Percentiles rank a stretch among this genome's conserved stretches.
Evolutionary conservation across 1,139 yeast species (phyloP).

Genomic region (Candida albicans): DNA sequence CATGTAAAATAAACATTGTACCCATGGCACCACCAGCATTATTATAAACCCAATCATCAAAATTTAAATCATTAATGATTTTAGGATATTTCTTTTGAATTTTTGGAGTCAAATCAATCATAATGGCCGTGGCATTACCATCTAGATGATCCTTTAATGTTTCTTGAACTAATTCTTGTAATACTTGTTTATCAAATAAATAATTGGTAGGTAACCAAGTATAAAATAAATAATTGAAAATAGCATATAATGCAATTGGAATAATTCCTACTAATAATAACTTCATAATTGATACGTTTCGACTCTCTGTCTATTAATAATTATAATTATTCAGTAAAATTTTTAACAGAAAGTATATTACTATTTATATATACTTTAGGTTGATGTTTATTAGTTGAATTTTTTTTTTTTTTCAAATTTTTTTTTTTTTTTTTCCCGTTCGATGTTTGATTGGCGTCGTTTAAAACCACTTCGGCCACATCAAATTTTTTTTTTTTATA

Average conservation of each 20-base stretch:
- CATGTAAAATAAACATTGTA: constrained; percentile 90
- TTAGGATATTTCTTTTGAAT: constrained; percentile 63
- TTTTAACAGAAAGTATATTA: too few species aligned
- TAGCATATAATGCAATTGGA: constrained; percentile 26
- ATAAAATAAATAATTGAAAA: constrained; percentile 46
- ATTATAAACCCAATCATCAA: constrained; percentile 91
- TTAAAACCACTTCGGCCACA: too few species aligned
- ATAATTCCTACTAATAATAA: constrained; percentile 20
- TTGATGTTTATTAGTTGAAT: too few species aligned
- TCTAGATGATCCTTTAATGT: constrained; percentile 55
- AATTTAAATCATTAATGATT: constrained; percentile 64
- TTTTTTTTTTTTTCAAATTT: too few species aligned
- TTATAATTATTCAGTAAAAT: too few species aligned
- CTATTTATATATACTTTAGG: too few species aligned
- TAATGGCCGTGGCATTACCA: constrained; percentile 59
- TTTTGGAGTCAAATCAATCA: constrained; percentile 59
- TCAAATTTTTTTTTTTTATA: too few species aligned
- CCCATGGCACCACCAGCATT: constrained; percentile 99
- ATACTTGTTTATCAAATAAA: constrained; percentile 52
- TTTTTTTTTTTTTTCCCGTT: too few species aligned
- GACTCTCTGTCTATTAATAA: too few species aligned
- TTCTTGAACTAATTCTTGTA: constrained; percentile 51
- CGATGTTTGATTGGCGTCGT: too few species aligned
- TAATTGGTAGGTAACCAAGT: constrained; percentile 72
- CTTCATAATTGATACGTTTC: constrained; percentile 20